Conservation (phyloP, 306 rosid genomes). For the Trichosanthes truncata region DNA sequence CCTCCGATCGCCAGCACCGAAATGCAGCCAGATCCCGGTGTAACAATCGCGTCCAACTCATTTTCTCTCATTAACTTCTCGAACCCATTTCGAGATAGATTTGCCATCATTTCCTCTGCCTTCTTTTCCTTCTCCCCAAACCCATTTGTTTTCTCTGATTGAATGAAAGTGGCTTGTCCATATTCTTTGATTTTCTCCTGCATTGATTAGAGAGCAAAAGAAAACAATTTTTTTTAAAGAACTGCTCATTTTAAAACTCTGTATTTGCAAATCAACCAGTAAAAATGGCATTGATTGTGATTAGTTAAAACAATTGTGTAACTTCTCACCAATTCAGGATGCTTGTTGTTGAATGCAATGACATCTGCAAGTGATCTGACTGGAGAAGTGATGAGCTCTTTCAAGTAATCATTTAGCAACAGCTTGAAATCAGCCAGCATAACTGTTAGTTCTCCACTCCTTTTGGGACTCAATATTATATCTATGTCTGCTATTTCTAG, state of each 20-base stretch:
- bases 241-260: not conserved
- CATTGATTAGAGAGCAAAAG: not conserved
- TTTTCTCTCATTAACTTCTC: constrained; percentile 27
- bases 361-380: constrained; percentile 42
- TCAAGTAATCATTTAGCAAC: constrained; percentile 26
- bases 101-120: constrained; percentile 14
- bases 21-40: not conserved
- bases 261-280: not conserved
- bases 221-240: not conserved
- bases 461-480: constrained; percentile 7
- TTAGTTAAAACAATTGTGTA: no score
- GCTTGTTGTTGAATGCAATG: constrained; percentile 36
- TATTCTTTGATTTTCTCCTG: constrained; percentile 26
- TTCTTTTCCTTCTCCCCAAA: constrained; percentile 15
- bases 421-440: constrained; percentile 38
- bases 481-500: constrained; percentile 35
- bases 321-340: constrained; percentile 15
- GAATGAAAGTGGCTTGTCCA: constrained; percentile 21
- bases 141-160: constrained; percentile 19
- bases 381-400: constrained; percentile 38
- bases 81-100: constrained; percentile 24
- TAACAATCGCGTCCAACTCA: constrained; percentile 22
- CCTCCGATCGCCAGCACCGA: constrained; percentile 20
- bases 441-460: constrained; percentile 27
- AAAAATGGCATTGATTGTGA: not conserved